Evolutionary conservation across 139 green algal species (phyloP).

Genomic region (Auxenochlorella pyrenoidosa): DNA sequence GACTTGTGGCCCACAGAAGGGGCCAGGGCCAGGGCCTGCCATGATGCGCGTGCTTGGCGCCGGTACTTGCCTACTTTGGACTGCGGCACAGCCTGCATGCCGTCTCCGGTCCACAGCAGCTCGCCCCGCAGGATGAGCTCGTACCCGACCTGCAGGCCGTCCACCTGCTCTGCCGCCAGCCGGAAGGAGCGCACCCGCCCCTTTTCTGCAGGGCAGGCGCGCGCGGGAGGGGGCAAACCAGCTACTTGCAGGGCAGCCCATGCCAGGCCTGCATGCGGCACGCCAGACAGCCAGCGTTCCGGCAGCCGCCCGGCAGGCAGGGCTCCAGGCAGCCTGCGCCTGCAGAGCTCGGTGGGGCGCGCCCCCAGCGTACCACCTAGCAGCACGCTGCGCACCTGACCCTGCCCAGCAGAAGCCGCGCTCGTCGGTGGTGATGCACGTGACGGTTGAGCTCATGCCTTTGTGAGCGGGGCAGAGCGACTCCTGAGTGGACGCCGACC

Average conservation of each 20-base stretch:
- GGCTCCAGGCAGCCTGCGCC: no score
- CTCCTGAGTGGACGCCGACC: background rate
- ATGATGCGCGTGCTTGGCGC: no score
- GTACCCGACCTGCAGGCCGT: background rate
- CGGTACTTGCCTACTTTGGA: background rate
- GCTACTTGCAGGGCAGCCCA: no score
- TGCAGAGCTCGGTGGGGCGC: background rate
- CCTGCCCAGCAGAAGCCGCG: constrained; percentile 17
- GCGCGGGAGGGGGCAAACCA: background rate
- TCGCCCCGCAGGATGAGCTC: constrained; percentile 15
- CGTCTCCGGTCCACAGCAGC: background rate
- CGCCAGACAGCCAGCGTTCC: no score
- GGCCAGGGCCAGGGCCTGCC: no score
- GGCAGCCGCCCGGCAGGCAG: no score
- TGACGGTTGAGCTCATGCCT: background rate
- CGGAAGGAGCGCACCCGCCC: background rate
- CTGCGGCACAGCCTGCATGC: background rate
- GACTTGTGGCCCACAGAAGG: no score
- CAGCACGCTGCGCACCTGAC: background rate
- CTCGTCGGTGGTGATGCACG: constrained; percentile 24
- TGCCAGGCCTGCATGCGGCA: no score
- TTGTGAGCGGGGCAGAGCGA: background rate
- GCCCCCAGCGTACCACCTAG: no score
- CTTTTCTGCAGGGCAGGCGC: constrained; percentile 11
- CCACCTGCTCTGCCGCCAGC: background rate